Percentiles rank a stretch among this genome's conserved stretches.
Evolutionary conservation across 495 filamentous ascomycete species (phyloP).

Genomic region (Clohesyomyces aquaticus): DNA sequence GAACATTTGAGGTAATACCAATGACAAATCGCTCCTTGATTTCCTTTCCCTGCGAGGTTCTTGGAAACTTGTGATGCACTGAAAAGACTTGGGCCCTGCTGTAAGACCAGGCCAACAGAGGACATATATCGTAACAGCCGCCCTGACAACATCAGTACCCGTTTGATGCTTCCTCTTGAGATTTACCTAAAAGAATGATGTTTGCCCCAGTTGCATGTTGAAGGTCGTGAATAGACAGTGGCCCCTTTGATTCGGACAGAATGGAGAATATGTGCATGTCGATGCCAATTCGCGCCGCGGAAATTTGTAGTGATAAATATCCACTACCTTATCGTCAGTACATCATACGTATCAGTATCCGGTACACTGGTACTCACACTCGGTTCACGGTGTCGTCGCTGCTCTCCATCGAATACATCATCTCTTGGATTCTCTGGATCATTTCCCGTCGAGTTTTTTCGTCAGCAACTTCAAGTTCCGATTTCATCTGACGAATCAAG

Average conservation of each 20-base stretch:
- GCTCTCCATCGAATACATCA: background rate
- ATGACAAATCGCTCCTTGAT: background rate
- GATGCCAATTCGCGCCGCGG: background rate
- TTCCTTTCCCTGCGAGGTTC: constrained; percentile 3
- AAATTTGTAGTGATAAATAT: background rate
- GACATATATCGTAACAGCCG: constrained; percentile 3
- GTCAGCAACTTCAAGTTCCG: background rate
- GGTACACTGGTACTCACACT: background rate
- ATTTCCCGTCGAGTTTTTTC: background rate
- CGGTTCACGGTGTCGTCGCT: constrained; percentile 4
- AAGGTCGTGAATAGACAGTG: background rate
- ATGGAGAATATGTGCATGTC: background rate
- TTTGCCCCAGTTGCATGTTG: background rate
- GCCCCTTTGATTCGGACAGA: background rate
- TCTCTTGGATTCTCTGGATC: background rate
- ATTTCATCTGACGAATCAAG: constrained; percentile 6
- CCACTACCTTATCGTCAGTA: background rate
- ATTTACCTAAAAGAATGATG: background rate
- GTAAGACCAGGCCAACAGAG: background rate
- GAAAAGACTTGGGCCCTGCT: background rate
- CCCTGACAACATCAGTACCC: background rate
- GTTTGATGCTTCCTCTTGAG: background rate
- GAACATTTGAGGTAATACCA: background rate
- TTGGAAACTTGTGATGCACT: background rate
- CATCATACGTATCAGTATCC: too few species aligned